phyloP scores from a whole-genome alignment of 768 basidiomycete species.

The Serendipita vermifera region DNA sequence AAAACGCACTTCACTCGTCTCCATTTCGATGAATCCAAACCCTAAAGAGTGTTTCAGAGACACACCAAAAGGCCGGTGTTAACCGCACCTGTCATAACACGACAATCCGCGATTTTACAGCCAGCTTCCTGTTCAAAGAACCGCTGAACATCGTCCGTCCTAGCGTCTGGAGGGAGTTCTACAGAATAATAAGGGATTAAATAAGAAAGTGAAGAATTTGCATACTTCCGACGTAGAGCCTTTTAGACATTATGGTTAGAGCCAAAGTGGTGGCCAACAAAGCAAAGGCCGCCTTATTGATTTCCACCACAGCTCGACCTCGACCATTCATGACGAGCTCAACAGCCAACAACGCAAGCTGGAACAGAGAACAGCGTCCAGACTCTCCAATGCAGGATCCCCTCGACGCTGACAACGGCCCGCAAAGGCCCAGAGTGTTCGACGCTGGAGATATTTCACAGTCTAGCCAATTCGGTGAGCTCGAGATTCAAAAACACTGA shows the following conservation, averaged over 20 bases:
- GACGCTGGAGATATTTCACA: not conserved
- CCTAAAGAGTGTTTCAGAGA: conserved; percentile 31
- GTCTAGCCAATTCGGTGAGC: not conserved
- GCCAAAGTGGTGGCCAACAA: not conserved
- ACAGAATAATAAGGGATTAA: not conserved
- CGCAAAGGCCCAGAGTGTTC: not conserved
- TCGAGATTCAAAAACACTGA: not conserved
- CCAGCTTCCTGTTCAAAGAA: conserved; percentile 84
- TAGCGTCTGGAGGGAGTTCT: conserved; percentile 77
- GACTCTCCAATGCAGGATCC: not conserved
- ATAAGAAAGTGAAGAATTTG: not conserved
- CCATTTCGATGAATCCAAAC: conserved; percentile 96
- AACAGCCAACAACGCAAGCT: not conserved
- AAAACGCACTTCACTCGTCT: conserved; percentile 75
- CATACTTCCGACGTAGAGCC: conserved; percentile 77
- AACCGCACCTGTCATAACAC: conserved; percentile 80
- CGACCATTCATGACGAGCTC: too few species aligned
- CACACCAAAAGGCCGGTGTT: too few species aligned
- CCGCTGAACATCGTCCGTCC: conserved; percentile 71
- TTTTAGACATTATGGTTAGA: conserved; percentile 47
- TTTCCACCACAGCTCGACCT: too few species aligned
- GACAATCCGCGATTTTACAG: conserved; percentile 58
- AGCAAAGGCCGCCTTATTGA: too few species aligned
- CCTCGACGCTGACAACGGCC: not conserved
- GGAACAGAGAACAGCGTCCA: not conserved